A percentile compares a stretch with the other conserved stretches of the same genome.
These are phyloP conservation scores for Russula emetica DNA, from an alignment of 768 basidiomycete species.

Conservation along the genomic window DNA sequence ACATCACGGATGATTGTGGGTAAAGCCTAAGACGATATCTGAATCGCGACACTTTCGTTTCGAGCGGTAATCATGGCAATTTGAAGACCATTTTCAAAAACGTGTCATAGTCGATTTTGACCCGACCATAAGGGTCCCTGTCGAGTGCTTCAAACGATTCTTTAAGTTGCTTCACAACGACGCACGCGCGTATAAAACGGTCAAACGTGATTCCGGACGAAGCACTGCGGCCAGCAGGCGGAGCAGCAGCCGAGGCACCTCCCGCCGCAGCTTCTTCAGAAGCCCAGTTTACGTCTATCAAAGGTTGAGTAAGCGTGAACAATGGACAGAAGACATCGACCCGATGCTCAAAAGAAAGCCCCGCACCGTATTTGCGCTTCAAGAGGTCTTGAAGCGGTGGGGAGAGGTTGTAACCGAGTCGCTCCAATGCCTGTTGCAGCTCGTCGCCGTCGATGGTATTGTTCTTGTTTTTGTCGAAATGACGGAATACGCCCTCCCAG, in stretches of 20 bases:
- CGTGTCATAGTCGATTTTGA: slow-evolving; percentile 67
- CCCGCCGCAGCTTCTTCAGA: slow-evolving; percentile 28
- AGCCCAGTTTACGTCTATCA: slow-evolving; percentile 49
- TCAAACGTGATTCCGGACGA: slow-evolving; percentile 70
- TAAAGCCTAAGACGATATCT: no score
- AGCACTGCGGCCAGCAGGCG: slow-evolving; percentile 11
- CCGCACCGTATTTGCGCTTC: slow-evolving; percentile 71
- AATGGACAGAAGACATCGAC: not conserved
- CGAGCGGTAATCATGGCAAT: slow-evolving; percentile 45
- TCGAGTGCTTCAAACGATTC: slow-evolving; percentile 68
- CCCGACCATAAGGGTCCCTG: slow-evolving; percentile 57
- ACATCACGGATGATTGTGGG: no score
- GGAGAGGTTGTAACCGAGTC: slow-evolving; percentile 77
- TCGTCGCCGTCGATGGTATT: slow-evolving; percentile 72
- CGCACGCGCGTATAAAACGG: slow-evolving; percentile 82
- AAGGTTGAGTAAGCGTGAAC: not conserved
- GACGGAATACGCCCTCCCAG: slow-evolving; percentile 80
- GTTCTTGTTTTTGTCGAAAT: slow-evolving; percentile 77
- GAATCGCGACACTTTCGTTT: not conserved
- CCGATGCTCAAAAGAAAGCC: not conserved
- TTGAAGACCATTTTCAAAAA: slow-evolving; percentile 66
- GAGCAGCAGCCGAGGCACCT: slow-evolving; percentile 33
- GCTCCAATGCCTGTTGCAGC: slow-evolving; percentile 60
- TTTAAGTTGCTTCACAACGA: slow-evolving; percentile 71
- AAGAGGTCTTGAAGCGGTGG: slow-evolving; percentile 64